These are phyloP conservation scores for Rhypophila decipiens DNA, from an alignment of 495 filamentous ascomycete genomes.

Conservation along the genomic window DNA sequence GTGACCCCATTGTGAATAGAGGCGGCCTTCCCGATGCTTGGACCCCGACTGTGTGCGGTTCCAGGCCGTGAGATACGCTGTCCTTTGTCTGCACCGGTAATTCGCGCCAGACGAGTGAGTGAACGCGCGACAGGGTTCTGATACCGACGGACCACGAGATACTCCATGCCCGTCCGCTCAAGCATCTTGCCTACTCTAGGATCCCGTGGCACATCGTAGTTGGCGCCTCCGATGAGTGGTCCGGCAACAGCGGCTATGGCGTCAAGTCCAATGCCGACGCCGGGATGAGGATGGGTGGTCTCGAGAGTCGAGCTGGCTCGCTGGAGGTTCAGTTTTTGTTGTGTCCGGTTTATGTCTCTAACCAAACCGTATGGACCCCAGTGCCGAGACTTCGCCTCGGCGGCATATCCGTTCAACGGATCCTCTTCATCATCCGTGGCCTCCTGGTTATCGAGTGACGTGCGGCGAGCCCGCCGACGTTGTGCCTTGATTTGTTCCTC, in stretches of 20 bases:
- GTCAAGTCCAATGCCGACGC: slow-evolving; percentile 23
- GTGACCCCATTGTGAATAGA: not conserved
- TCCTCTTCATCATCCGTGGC: slow-evolving; percentile 33
- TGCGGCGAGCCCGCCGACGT: slow-evolving; percentile 3
- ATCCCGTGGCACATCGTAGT: slow-evolving; percentile 37
- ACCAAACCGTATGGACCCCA: slow-evolving; percentile 13
- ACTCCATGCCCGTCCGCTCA: slow-evolving; percentile 59
- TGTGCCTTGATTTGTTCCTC: slow-evolving; percentile 3
- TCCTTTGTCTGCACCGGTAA: slow-evolving; percentile 42
- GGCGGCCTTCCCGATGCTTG: not conserved
- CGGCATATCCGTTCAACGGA: slow-evolving; percentile 15
- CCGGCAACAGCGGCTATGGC: slow-evolving; percentile 27
- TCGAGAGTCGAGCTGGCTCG: slow-evolving; percentile 61
- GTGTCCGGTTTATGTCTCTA: slow-evolving; percentile 54
- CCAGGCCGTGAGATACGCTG: slow-evolving; percentile 32
- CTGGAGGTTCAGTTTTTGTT: slow-evolving; percentile 67
- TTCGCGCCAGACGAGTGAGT: slow-evolving; percentile 43
- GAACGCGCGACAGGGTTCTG: slow-evolving; percentile 59
- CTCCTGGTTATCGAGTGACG: slow-evolving; percentile 6
- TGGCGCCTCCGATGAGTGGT: slow-evolving; percentile 31
- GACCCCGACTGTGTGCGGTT: slow-evolving; percentile 4
- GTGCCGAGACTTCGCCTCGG: slow-evolving; percentile 4
- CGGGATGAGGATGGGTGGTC: slow-evolving; percentile 36
- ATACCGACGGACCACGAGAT: slow-evolving; percentile 59
- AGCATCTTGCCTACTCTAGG: slow-evolving; percentile 51